Conservation (phyloP, 495 filamentous ascomycete species). For the Pyrenula massariospora region DNA sequence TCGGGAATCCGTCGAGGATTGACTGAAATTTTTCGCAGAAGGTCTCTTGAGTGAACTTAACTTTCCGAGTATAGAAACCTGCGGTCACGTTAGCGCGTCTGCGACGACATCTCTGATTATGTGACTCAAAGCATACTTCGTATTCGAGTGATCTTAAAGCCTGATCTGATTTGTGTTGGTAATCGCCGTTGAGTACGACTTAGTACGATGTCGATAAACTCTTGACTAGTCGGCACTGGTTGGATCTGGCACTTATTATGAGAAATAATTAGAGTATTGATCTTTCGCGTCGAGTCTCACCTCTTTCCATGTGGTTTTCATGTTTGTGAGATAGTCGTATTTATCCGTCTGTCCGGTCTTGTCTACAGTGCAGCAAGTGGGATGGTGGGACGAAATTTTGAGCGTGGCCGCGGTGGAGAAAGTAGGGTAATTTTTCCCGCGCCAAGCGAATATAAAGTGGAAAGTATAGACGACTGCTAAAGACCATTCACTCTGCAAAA, state of each 20-base stretch:
- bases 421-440: not conserved
- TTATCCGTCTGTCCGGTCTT: not conserved
- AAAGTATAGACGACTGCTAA: not conserved
- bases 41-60: conserved; percentile 97
- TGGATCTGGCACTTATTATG: conserved; percentile 47
- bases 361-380: not conserved
- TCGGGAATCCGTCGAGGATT: conserved; percentile 86
- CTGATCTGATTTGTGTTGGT: conserved; percentile 89
- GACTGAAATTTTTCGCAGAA: conserved; percentile 85
- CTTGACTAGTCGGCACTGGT: conserved; percentile 85
- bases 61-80: conserved; percentile 94
- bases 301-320: conserved; percentile 68
- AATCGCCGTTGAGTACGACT: conserved; percentile 87
- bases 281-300: conserved; percentile 14
- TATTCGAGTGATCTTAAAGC: conserved; percentile 95
- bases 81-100: conserved; percentile 2
- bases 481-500: too few relatives aligned
- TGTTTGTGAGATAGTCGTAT: conserved; percentile 23
- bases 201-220: conserved; percentile 95
- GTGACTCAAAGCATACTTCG: conserved; percentile 38
- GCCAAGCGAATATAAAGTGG: not conserved
- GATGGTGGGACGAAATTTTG: not conserved
- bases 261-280: conserved; percentile 11
- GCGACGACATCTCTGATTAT: not conserved
- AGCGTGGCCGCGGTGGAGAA: not conserved